Base-by-base conservation (phyloP, 2,329 filamentous ascomycete species). In the Anisogramma anomala region DNA sequence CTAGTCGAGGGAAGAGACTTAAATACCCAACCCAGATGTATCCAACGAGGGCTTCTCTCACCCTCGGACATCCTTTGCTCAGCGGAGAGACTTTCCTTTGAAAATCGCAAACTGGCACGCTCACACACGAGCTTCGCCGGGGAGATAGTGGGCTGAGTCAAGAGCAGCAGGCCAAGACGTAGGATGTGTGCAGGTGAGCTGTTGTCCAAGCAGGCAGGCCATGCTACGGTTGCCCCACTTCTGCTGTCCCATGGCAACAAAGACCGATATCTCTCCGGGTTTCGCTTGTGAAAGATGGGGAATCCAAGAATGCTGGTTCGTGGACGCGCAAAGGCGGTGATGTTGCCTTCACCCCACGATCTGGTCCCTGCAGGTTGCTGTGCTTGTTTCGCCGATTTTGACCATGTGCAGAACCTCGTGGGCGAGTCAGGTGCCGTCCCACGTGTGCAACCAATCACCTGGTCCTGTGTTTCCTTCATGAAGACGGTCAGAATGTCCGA, bases 401-500 rank as follows among this genome's bases (percentile, higher is more conserved):
- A 28, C 41, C 34, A 43, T 23, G 22, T 41, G 31, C 1, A 23
- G 23, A 3, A 22, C n/a, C 4, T 6, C 3, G 13, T 13, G 10
- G 33, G 14, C 18, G 15, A 10, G 33, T 7, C 15, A 36, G 18
- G 36, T 28, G 17, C 36, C 20, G 33, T 10, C 19, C 20, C 28
- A 19, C 30, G 3, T 4, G 3, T 9, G 3, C 10, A 3, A 10
- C 36, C 36, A 42, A 39, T 35, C 34, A 28, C 4, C 3, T 13
- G 9, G 23, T 37, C 15, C 36, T 22, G 4, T 6, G 9, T 14
- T 41, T 25, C 17, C 41, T 36, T 19, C 2, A 40, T 46, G 25
- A 20, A 45, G 3, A 32, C 13, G 34, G 44, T 44, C 33, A 46
- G 25, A 38, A 44, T 36, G 6, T 25, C 41, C 44, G 44, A 44